Evolutionary conservation across 768 basidiomycete species (phyloP).

Genomic region (Xerocomellus dryophilus): DNA sequence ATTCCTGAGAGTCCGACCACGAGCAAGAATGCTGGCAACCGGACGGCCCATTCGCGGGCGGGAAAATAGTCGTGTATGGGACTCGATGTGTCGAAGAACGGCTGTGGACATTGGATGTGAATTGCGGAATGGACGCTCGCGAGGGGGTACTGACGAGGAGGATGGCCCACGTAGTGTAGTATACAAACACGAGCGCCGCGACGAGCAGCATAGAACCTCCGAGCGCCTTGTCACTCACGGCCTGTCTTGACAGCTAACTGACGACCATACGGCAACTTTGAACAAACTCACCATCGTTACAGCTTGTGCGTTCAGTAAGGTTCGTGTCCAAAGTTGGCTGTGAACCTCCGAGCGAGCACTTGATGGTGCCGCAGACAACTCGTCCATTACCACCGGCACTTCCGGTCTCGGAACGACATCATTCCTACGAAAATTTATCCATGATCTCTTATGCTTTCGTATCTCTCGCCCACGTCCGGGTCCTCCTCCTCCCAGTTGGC

Average conservation of each 20-base stretch:
- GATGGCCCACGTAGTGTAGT: constrained; percentile 92
- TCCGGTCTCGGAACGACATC: background rate
- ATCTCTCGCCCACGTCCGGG: constrained; percentile 79
- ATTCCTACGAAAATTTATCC: constrained; percentile 3
- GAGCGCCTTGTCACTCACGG: constrained; percentile 73
- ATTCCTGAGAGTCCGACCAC: constrained; percentile 78
- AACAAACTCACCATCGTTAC: constrained; percentile 25
- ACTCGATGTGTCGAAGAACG: constrained; percentile 76
- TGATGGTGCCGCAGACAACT: background rate
- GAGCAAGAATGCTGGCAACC: constrained; percentile 80
- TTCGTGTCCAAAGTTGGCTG: constrained; percentile 19
- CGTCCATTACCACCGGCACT: background rate
- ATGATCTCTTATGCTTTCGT: constrained; percentile 77
- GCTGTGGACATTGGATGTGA: constrained; percentile 41
- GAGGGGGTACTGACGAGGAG: constrained; percentile 58
- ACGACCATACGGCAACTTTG: background rate
- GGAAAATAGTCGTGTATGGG: constrained; percentile 81
- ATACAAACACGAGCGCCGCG: constrained; percentile 74
- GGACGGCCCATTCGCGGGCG: constrained; percentile 87
- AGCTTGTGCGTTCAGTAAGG: constrained; percentile 6
- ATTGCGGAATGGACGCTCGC: background rate
- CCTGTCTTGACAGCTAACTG: constrained; percentile 42
- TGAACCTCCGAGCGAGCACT: background rate
- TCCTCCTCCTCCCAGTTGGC: constrained; percentile 86
- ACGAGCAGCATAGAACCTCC: constrained; percentile 78